Base-by-base conservation (phyloP, 2,329 filamentous ascomycete species). In the Shiraia bambusicola region DNA sequence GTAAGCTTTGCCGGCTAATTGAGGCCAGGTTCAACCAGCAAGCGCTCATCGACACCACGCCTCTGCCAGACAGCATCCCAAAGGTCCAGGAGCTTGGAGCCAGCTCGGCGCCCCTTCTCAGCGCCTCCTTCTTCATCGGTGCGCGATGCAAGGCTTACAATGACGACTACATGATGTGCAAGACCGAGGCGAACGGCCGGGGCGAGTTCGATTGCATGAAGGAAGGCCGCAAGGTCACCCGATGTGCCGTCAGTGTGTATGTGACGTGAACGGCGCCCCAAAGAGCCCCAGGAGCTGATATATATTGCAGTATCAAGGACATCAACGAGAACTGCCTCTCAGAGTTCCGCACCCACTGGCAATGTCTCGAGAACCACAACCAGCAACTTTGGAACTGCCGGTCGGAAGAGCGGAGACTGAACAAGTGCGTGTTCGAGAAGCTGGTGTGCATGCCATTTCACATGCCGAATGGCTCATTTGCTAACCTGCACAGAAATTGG, bases 161-260 rank as follows among this genome's bases (percentile, higher is more conserved):
- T 74, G 93, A 98, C 78, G 93, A 98, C 75, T 98, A 87, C 76
- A 98, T 98, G 92, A 88, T 95, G 77, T 98, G 93, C 86, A 98
- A 98, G 85, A 88, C 82, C 58, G 90, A 96, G 75, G 84, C 89
- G 63, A 86, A 88, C 50, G 93, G 93, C 62, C 83, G 82, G 72
- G 93, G 90, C 70, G 93, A 98, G 78, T 72, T 94, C 52, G 88
- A 95, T 58, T 98, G 93, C 75, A 76, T 98, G 80, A 92, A 88
- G 79, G 93, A 98, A 76, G 93, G 93, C 42, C 82, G 93, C 70
- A 88, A 93, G 72, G 93, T 98, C 49, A 98, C 93, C 59, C 83
- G 93, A 75, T 98, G 93, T 77, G 93, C 93, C 45, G 85, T 87
- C 59, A 95, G 89, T 73, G 93, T 98, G 88, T 95, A 86, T 34